These are phyloP conservation scores for Fonsecaea pugnacius DNA, from an alignment of 2,329 filamentous ascomycete species.

Conservation along the genomic window DNA sequence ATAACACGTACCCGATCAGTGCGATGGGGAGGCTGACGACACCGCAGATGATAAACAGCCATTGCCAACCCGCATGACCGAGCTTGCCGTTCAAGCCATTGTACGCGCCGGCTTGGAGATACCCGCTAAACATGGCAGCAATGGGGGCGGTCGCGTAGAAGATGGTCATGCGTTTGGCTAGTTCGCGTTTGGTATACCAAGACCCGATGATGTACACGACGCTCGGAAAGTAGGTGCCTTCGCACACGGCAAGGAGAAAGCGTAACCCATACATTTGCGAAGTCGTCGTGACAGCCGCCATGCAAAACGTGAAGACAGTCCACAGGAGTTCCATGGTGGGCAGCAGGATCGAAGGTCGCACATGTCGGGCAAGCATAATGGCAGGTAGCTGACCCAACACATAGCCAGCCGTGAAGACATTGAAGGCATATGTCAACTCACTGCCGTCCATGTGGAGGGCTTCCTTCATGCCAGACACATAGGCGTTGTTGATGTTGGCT, in stretches of 20 bases:
- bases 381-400: conserved; percentile 55
- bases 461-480: conserved; percentile 56
- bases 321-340: conserved; percentile 40
- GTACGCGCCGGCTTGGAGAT: conserved; percentile 60
- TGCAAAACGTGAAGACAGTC: conserved; percentile 73
- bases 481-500: conserved; percentile 30
- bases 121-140: conserved; percentile 60
- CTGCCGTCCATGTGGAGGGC: conserved; percentile 58
- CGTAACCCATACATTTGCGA: conserved; percentile 53
- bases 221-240: conserved; percentile 39
- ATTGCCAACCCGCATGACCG: conserved; percentile 53
- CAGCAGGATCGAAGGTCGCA: conserved; percentile 26
- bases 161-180: conserved; percentile 46
- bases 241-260: conserved; percentile 36
- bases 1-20: conserved; percentile 49
- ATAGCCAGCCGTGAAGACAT: conserved; percentile 58
- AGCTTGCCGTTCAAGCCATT: conserved; percentile 56
- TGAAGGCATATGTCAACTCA: conserved; percentile 54
- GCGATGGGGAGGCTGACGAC: conserved; percentile 51
- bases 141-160: conserved; percentile 44
- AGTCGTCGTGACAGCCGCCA: conserved; percentile 92
- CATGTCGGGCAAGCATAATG: conserved; percentile 1
- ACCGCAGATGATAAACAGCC: conserved; percentile 48
- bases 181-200: conserved; percentile 41
- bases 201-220: too few species aligned